phyloP scores from a whole-genome alignment of 805 yeast species.

The Teunomyces cretensis region DNA sequence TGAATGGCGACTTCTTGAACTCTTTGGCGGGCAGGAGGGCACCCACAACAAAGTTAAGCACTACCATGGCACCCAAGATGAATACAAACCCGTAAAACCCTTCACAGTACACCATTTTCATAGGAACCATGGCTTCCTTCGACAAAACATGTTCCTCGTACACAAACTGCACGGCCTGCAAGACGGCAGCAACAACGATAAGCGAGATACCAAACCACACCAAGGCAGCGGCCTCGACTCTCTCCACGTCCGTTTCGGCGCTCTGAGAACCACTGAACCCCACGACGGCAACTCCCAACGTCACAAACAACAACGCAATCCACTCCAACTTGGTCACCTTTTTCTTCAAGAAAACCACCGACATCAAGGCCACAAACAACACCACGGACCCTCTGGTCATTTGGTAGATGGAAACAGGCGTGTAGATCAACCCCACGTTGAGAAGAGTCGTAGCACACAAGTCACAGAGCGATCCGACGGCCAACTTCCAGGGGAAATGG shows the following conservation, averaged over 20 bases:
- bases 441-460: conserved; percentile 70
- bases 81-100: conserved; percentile 63
- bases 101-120: conserved; percentile 69
- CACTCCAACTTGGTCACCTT: conserved; percentile 63
- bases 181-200: conserved; percentile 60
- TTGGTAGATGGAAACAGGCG: conserved; percentile 79
- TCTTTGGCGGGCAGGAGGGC: conserved; percentile 23
- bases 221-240: conserved; percentile 18
- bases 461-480: conserved; percentile 72
- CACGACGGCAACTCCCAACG: conserved; percentile 68
- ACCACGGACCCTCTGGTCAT: conserved; percentile 84
- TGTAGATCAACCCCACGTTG: conserved; percentile 71
- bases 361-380: conserved; percentile 70
- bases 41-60: conserved; percentile 44
- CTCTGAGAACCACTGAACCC: conserved; percentile 63
- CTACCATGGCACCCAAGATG: conserved; percentile 44
- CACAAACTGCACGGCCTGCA: conserved; percentile 76
- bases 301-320: conserved; percentile 62
- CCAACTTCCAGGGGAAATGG: conserved; percentile 17
- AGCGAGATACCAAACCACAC: conserved; percentile 56
- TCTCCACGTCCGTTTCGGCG: conserved; percentile 12
- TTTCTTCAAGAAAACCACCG: conserved; percentile 59
- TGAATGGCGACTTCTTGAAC: conserved; percentile 53
- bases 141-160: conserved; percentile 68
- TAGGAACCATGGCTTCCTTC: conserved; percentile 54